Conservation (phyloP, 2,329 filamentous ascomycete genomes). For the Stagonosporopsis rhizophila region DNA sequence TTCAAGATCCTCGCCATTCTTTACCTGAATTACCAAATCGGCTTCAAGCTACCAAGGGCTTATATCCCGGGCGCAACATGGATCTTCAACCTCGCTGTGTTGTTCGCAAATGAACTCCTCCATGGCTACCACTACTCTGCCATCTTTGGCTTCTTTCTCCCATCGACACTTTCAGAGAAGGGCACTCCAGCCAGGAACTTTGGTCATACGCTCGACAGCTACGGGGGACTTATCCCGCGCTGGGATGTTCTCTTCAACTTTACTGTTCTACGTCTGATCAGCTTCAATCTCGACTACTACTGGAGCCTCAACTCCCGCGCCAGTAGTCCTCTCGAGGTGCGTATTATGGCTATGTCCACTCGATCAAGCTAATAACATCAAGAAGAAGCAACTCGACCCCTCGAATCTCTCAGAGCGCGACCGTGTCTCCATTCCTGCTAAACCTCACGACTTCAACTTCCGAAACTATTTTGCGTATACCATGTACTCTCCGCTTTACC, state of each 20-base stretch:
- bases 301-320: conserved; percentile 77
- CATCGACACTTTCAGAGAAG: conserved; percentile 52
- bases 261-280: conserved; percentile 88
- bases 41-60: conserved; percentile 71
- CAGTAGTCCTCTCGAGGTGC: conserved; percentile 79
- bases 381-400: conserved; percentile 98
- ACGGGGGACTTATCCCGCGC: conserved; percentile 81
- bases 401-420: conserved; percentile 87
- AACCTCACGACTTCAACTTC: conserved; percentile 74
- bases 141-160: conserved; percentile 63
- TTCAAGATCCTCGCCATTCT: conserved; percentile 84
- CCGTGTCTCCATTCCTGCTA: conserved; percentile 78
- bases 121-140: conserved; percentile 76
- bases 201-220: conserved; percentile 77
- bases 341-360: conserved; percentile 33
- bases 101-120: conserved; percentile 90
- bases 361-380: conserved; percentile 67
- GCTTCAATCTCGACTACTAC: conserved; percentile 96
- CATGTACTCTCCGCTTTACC: conserved; percentile 91
- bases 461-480: conserved; percentile 89
- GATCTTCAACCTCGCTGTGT: conserved; percentile 82
- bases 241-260: conserved; percentile 99
- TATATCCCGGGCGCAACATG: conserved; percentile 81
- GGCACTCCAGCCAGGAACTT: conserved; percentile 61
- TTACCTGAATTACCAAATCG: conserved; percentile 80